These are phyloP conservation scores for Microcyclospora pomicola DNA, from an alignment of 2,329 filamentous ascomycete species.

Conservation along the genomic window DNA sequence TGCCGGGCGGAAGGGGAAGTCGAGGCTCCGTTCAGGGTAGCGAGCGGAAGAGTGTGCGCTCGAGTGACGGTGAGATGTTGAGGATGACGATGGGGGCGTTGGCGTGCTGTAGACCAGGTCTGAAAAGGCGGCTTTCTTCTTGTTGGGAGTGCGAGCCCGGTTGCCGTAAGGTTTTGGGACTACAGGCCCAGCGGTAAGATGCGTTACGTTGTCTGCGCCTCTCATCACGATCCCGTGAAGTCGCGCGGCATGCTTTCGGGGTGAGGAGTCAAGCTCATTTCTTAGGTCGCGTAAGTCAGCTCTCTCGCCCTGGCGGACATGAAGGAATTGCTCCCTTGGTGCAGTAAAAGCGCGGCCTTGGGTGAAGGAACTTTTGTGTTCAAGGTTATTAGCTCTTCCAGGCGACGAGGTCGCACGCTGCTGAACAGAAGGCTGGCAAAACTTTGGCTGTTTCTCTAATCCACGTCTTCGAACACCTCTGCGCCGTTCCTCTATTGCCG, in stretches of 20 bases:
- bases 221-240: constrained; percentile 9
- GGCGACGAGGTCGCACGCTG: constrained; percentile 17
- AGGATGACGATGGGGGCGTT: constrained; percentile 1
- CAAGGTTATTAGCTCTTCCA: constrained; percentile 10
- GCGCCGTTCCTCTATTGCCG: constrained; percentile 39
- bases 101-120: constrained; percentile 16
- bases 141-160: constrained; percentile 1
- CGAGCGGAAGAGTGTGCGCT: not conserved
- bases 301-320: constrained; percentile 29
- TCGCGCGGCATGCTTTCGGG: constrained; percentile 26
- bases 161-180: constrained; percentile 12
- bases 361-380: constrained; percentile 25
- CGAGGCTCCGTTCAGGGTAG: constrained; percentile 11
- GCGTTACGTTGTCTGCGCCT: not conserved
- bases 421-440: constrained; percentile 3
- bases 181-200: constrained; percentile 11
- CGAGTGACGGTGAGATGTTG: not conserved
- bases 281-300: constrained; percentile 30
- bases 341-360: constrained; percentile 41
- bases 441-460: not conserved
- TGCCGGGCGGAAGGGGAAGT: constrained; percentile 8
- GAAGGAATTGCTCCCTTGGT: constrained; percentile 37
- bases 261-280: constrained; percentile 29
- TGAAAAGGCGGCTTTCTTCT: constrained; percentile 5
- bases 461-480: constrained; percentile 4